Conservation (phyloP, 805 yeast genomes). For the Wickerhamiella cacticola region DNA sequence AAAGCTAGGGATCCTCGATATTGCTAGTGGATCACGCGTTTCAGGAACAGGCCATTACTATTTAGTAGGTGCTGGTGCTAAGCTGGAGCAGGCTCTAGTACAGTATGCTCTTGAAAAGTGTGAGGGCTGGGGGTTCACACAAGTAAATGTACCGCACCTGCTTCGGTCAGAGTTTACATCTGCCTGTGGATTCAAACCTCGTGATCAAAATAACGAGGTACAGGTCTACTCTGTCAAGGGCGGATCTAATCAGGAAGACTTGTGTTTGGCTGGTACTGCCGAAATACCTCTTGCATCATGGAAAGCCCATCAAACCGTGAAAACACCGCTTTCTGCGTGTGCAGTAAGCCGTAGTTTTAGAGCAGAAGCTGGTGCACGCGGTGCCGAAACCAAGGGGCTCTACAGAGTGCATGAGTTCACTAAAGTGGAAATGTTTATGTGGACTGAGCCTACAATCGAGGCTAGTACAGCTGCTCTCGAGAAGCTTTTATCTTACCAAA, state of each 20-base stretch:
- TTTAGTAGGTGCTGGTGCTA: constrained; percentile 70
- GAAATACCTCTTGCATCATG: constrained; percentile 87
- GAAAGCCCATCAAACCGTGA: constrained; percentile 39
- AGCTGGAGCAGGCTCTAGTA: constrained; percentile 77
- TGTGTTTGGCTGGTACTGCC: constrained; percentile 84
- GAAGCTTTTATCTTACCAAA: constrained; percentile 51
- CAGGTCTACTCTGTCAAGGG: constrained; percentile 64
- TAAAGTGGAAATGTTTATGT: constrained; percentile 80
- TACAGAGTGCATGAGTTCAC: constrained; percentile 95
- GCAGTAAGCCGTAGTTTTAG: constrained; percentile 82
- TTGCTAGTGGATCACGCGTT: constrained; percentile 56
- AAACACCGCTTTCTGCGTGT: constrained; percentile 12
- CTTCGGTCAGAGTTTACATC: constrained; percentile 62
- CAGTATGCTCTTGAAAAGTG: constrained; percentile 67
- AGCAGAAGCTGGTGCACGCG: constrained; percentile 96
- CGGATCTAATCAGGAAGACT: constrained; percentile 23
- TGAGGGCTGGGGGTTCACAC: constrained; percentile 49
- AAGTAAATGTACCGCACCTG: constrained; percentile 75
- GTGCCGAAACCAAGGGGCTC: constrained; percentile 80
- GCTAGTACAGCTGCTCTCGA: constrained; percentile 32
- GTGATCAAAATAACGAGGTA: constrained; percentile 74
- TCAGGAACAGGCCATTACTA: constrained; percentile 66
- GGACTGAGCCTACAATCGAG: constrained; percentile 34
- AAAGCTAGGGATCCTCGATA: constrained; percentile 53
- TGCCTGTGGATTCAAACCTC: constrained; percentile 93